phyloP scores from a whole-genome alignment of 2,329 filamentous ascomycete species.

The Clathrospora elynae region DNA sequence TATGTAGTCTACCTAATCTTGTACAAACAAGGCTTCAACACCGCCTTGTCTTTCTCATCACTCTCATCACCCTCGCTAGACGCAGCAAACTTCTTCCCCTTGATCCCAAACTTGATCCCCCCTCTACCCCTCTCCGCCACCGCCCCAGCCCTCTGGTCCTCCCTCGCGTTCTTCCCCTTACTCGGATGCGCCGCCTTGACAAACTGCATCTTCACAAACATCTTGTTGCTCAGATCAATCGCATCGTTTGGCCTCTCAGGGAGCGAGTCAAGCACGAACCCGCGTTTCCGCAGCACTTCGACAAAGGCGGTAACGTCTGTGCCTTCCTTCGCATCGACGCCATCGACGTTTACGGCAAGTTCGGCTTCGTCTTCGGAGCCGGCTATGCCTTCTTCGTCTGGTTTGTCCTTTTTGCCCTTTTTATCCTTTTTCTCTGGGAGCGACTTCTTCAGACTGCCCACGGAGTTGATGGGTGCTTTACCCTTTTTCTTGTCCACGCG shows the following conservation, averaged over 20 bases:
- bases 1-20: slow-evolving; percentile 67
- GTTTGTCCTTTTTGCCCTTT: slow-evolving; percentile 53
- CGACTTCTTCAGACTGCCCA: slow-evolving; percentile 57
- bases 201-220: slow-evolving; percentile 98
- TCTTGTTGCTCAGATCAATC: slow-evolving; percentile 87
- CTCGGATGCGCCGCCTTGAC: slow-evolving; percentile 77
- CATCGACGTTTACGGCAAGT: slow-evolving; percentile 68
- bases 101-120: slow-evolving; percentile 38
- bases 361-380: slow-evolving; percentile 64
- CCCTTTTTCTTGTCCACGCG: slow-evolving; percentile 59
- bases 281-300: slow-evolving; percentile 76
- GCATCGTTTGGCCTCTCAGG: slow-evolving; percentile 63
- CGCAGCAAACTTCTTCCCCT: slow-evolving; percentile 12
- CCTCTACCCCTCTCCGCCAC: slow-evolving; percentile 52
- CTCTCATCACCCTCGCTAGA: slow-evolving; percentile 49
- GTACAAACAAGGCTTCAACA: slow-evolving; percentile 94
- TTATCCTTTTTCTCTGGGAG: slow-evolving; percentile 25
- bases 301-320: slow-evolving; percentile 90
- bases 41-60: slow-evolving; percentile 66
- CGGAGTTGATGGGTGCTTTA: slow-evolving; percentile 63
- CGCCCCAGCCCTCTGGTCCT: slow-evolving; percentile 37
- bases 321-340: slow-evolving; percentile 66
- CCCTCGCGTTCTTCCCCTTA: slow-evolving; percentile 72
- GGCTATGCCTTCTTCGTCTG: slow-evolving; percentile 56
- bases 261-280: slow-evolving; percentile 72